phyloP scores from a whole-genome alignment of 2,329 filamentous ascomycete species.

The Geosmithia morbida region DNA sequence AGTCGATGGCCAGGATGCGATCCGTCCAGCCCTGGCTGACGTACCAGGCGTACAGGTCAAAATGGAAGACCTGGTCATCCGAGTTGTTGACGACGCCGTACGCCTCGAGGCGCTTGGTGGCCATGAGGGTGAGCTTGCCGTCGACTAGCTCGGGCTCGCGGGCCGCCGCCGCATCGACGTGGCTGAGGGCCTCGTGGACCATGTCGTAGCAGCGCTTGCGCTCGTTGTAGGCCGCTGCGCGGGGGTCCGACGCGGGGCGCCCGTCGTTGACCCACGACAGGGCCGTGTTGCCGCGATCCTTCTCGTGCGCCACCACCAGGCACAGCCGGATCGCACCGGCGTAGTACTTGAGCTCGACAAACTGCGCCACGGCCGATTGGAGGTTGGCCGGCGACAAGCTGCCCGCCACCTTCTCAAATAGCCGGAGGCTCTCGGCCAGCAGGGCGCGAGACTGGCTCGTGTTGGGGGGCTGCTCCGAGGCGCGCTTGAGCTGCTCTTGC shows the following conservation, averaged over 20 bases:
- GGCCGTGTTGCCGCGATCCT: constrained; percentile 76
- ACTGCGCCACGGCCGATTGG: constrained; percentile 63
- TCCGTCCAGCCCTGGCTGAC: constrained; percentile 73
- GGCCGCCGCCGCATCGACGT: constrained; percentile 58
- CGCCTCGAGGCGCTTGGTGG: constrained; percentile 72
- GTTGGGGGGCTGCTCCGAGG: constrained; percentile 62
- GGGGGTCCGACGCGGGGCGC: constrained; percentile 54
- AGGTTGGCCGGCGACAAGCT: constrained; percentile 73
- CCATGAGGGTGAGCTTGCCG: constrained; percentile 60
- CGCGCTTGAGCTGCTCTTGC: constrained; percentile 84
- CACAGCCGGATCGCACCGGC: constrained; percentile 85
- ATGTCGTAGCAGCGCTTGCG: constrained; percentile 73
- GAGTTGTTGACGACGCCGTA: constrained; percentile 83
- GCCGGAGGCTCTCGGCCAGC: constrained; percentile 73
- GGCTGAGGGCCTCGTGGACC: constrained; percentile 67
- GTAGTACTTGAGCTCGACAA: constrained; percentile 73
- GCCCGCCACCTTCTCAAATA: constrained; percentile 81
- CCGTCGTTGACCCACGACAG: constrained; percentile 79
- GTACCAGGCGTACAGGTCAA: constrained; percentile 97
- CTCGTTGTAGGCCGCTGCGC: constrained; percentile 51
- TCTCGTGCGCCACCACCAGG: constrained; percentile 67
- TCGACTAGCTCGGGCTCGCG: constrained; percentile 61
- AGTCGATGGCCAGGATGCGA: constrained; percentile 71
- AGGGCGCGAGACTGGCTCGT: constrained; percentile 64
- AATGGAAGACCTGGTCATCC: constrained; percentile 87